These are phyloP conservation scores for Ophiostoma perfectum DNA, from an alignment of 2,329 filamentous ascomycete genomes.

Conservation along the genomic window DNA sequence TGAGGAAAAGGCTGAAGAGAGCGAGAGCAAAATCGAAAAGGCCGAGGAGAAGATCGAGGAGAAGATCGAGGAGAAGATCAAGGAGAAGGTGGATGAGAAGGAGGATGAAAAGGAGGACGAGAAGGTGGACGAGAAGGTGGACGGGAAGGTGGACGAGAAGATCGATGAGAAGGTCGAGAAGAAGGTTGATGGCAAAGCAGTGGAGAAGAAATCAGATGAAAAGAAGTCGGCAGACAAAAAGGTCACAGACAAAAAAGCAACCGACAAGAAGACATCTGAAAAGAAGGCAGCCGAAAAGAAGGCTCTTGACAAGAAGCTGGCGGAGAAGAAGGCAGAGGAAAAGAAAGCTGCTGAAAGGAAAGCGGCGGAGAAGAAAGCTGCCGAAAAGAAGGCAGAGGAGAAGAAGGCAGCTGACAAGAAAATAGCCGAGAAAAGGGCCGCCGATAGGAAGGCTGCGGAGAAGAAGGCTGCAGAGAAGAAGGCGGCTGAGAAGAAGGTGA, in stretches of 20 bases:
- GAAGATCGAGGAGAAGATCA: neutral
- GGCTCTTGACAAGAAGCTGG: neutral
- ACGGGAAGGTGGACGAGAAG: neutral
- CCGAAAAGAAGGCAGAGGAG: conserved; percentile 3
- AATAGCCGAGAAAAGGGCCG: neutral
- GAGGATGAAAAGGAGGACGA: neutral
- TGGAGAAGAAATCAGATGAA: neutral
- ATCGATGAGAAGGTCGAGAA: conserved; percentile 14
- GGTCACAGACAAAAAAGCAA: neutral
- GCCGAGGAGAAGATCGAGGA: conserved; percentile 13
- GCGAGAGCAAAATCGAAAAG: neutral
- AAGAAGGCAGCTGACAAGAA: conserved; percentile 5
- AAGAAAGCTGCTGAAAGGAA: conserved; percentile 5
- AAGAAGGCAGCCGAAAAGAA: conserved; percentile 12
- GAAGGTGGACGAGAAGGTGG: conserved; percentile 14
- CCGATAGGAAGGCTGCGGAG: neutral
- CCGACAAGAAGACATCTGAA: neutral
- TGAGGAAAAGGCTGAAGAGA: conserved; percentile 11
- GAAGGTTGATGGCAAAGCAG: neutral
- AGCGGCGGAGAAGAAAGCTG: conserved; percentile 1
- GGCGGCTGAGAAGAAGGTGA: neutral
- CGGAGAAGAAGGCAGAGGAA: conserved; percentile 4
- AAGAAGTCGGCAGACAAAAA: conserved; percentile 8
- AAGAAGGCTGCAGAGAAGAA: conserved; percentile 12
- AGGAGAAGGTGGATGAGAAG: conserved; percentile 5